These are phyloP conservation scores for Fusarium nelsonii DNA, from an alignment of 2,329 filamentous ascomycete genomes.

Conservation along the genomic window DNA sequence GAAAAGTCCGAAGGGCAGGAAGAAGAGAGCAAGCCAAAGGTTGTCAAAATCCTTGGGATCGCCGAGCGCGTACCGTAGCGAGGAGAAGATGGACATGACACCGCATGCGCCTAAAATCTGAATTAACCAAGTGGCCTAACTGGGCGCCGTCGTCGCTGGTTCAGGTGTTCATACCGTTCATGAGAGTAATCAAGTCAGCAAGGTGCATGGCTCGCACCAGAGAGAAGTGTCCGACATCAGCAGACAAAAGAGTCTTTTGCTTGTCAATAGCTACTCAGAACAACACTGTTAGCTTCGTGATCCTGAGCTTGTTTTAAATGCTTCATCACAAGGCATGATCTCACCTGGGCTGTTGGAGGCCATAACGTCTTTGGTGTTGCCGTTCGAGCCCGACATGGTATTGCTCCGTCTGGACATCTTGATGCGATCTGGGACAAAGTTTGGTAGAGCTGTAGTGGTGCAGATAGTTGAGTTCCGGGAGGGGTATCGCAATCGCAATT, in stretches of 20 bases:
- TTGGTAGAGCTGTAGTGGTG: background rate
- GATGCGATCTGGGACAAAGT: background rate
- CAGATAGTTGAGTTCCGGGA: background rate
- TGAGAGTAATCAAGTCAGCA: conserved; percentile 84
- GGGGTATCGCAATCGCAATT: conserved; percentile 6
- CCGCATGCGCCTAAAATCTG: conserved; percentile 76
- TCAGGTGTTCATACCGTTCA: conserved; percentile 70
- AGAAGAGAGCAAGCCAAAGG: conserved; percentile 84
- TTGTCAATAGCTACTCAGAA: conserved; percentile 72
- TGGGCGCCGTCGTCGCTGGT: background rate
- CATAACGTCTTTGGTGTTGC: conserved; percentile 49
- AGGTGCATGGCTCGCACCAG: conserved; percentile 78
- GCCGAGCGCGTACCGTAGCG: conserved; percentile 90
- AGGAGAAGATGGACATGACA: conserved; percentile 95
- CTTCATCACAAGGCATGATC: conserved; percentile 23
- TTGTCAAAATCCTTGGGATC: conserved; percentile 74
- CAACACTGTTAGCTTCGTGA: conserved; percentile 13
- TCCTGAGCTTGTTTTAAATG: conserved; percentile 1
- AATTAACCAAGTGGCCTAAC: conserved; percentile 12
- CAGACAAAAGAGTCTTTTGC: conserved; percentile 78
- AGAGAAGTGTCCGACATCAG: conserved; percentile 79
- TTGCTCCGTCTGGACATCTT: conserved; percentile 74
- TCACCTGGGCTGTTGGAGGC: conserved; percentile 53
- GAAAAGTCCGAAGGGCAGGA: conserved; percentile 94
- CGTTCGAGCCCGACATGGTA: conserved; percentile 52